These are phyloP conservation scores for Trypanosoma melophagium DNA, from an alignment of 208 protist species.

Conservation along the genomic window DNA sequence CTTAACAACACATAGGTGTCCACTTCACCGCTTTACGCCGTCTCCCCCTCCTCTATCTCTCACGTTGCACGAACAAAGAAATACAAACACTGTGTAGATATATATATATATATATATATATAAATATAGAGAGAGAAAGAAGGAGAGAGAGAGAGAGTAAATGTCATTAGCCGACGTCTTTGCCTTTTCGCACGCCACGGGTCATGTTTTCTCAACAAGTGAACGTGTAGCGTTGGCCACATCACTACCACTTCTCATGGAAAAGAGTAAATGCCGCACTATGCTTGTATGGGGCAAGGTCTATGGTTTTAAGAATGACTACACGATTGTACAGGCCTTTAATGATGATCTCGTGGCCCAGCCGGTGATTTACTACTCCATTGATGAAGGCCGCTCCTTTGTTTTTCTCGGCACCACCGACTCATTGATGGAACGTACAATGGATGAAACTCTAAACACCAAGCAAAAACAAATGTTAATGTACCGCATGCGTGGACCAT, in stretches of 20 bases:
- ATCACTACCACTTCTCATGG: conserved; percentile 66
- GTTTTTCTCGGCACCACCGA: conserved; percentile 72
- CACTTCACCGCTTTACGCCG: too few relatives aligned
- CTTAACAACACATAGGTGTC: not conserved
- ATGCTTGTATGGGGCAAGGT: conserved; percentile 83
- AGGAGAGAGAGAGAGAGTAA: too few relatives aligned
- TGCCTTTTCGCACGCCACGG: conserved; percentile 47
- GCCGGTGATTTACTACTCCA: conserved; percentile 79
- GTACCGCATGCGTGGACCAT: conserved; percentile 64
- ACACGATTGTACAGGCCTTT: conserved; percentile 78
- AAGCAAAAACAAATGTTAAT: conserved; percentile 72
- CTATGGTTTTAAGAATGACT: conserved; percentile 81
- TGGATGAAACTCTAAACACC: conserved; percentile 40
- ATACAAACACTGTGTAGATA: not conserved
- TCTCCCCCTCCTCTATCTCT: too few relatives aligned
- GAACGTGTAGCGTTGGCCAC: conserved; percentile 73
- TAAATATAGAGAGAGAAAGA: not conserved
- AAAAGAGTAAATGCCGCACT: conserved; percentile 61
- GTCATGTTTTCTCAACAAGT: conserved; percentile 70
- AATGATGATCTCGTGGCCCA: conserved; percentile 72
- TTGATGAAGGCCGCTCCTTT: conserved; percentile 80
- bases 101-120: not conserved
- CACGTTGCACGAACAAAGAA: too few relatives aligned
- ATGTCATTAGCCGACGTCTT: conserved; percentile 45
- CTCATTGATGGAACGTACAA: conserved; percentile 44